phyloP scores from a whole-genome alignment of 1,139 yeast genomes.

The Magnusiomyces fungicola region DNA sequence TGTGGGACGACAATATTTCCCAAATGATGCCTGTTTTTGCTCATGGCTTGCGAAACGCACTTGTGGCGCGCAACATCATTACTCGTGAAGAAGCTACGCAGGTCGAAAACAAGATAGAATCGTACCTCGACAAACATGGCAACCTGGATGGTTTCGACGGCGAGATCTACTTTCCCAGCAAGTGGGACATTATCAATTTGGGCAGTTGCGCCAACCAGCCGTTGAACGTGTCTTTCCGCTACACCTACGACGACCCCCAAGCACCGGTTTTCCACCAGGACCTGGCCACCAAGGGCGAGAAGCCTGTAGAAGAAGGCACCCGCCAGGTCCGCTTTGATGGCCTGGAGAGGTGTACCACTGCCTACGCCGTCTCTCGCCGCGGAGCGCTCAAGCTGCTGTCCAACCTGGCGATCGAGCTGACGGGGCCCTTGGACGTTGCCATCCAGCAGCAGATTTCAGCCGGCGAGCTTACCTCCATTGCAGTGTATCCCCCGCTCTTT shows the following conservation, averaged over 20 bases:
- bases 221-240: neutral
- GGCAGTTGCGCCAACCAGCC: constrained; percentile 9
- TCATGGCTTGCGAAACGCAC: constrained; percentile 10
- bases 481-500: no score
- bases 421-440: no score
- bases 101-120: no score
- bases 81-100: neutral
- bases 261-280: neutral
- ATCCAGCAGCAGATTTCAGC: no score
- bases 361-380: constrained; percentile 17
- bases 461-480: no score
- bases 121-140: no score
- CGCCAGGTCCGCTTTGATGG: neutral
- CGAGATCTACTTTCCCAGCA: constrained; percentile 10
- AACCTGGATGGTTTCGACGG: no score
- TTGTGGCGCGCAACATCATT: neutral
- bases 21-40: constrained; percentile 13
- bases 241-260: neutral
- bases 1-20: constrained; percentile 16
- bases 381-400: constrained; percentile 19
- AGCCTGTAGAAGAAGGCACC: neutral
- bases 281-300: neutral
- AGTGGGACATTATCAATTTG: constrained; percentile 15
- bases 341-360: constrained; percentile 18
- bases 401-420: constrained; percentile 17